These are phyloP conservation scores for Maudiozyma saulgeensis DNA, from an alignment of 805 yeast species.

Conservation along the genomic window DNA sequence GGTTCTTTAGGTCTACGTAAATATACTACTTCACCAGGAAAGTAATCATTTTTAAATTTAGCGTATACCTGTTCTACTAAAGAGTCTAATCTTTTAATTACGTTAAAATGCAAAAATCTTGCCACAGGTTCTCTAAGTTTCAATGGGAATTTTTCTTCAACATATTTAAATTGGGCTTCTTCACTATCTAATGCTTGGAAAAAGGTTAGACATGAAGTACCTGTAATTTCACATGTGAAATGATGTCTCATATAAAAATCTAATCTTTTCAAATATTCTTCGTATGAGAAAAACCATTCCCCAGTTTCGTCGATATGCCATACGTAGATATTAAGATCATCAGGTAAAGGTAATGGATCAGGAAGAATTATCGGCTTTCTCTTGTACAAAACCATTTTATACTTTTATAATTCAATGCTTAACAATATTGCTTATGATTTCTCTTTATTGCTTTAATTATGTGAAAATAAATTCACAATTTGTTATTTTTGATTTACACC, in stretches of 20 bases:
- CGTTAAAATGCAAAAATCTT: constrained; percentile 70
- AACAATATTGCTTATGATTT: neutral
- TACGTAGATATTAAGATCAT: constrained; percentile 49
- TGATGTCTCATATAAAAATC: constrained; percentile 66
- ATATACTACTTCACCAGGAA: constrained; percentile 80
- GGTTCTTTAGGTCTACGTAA: constrained; percentile 32
- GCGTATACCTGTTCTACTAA: constrained; percentile 81
- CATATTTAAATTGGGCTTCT: constrained; percentile 47
- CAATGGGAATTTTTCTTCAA: constrained; percentile 81
- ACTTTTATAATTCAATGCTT: neutral
- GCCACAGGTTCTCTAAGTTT: constrained; percentile 88
- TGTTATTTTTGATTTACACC: no score
- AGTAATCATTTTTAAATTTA: constrained; percentile 70
- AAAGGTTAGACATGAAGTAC: constrained; percentile 81
- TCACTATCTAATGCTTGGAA: constrained; percentile 84
- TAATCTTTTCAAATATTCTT: constrained; percentile 60
- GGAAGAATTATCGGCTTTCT: constrained; percentile 58
- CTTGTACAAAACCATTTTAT: constrained; percentile 58
- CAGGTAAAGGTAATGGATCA: constrained; percentile 49
- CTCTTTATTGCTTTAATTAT: neutral
- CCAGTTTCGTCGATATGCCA: constrained; percentile 78
- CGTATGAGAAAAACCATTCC: constrained; percentile 78
- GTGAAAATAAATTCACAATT: neutral
- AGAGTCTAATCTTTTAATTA: constrained; percentile 71
- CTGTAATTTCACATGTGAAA: constrained; percentile 93